These are phyloP conservation scores for Rhodotorula sp. DNA, from an alignment of 1,284 basidiomycete species.

Conservation along the genomic window DNA sequence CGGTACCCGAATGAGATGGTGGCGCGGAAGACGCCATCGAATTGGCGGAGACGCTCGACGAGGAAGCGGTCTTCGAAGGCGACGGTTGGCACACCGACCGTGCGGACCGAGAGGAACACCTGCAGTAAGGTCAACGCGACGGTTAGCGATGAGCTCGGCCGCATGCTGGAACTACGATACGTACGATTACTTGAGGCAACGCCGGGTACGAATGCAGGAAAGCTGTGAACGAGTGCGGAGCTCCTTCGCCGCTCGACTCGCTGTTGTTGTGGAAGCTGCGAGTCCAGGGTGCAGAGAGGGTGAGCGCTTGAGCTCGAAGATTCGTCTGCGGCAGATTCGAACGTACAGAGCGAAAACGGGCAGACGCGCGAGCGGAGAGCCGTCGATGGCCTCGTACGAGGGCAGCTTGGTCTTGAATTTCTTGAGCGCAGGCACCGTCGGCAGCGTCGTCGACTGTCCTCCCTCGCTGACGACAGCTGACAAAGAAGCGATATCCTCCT, in stretches of 20 bases:
- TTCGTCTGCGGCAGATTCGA: too few relatives aligned
- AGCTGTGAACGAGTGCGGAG: slow-evolving; percentile 40
- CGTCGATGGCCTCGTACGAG: background rate
- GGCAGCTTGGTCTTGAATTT: background rate
- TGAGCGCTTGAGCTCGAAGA: background rate
- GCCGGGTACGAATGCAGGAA: slow-evolving; percentile 40
- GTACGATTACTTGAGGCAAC: slow-evolving; percentile 37
- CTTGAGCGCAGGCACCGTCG: background rate
- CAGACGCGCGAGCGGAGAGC: slow-evolving; percentile 13
- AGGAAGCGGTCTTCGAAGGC: slow-evolving; percentile 56
- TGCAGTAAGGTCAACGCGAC: slow-evolving; percentile 34
- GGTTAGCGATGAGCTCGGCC: background rate
- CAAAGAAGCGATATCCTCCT: background rate
- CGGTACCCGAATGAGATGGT: slow-evolving; percentile 55
- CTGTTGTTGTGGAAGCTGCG: slow-evolving; percentile 37
- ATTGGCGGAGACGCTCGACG: slow-evolving; percentile 58
- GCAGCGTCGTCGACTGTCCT: background rate
- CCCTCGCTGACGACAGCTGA: background rate
- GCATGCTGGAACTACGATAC: background rate
- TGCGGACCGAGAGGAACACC: slow-evolving; percentile 62
- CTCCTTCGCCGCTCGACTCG: slow-evolving; percentile 27
- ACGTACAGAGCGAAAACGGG: slow-evolving; percentile 34
- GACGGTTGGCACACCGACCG: slow-evolving; percentile 57
- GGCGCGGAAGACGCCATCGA: slow-evolving; percentile 52
- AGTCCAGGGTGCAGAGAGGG: background rate